Percentiles rank a stretch among this genome's conserved stretches.
phyloP scores from a whole-genome alignment of 208 protist species.

The Crithidia sp. region DNA sequence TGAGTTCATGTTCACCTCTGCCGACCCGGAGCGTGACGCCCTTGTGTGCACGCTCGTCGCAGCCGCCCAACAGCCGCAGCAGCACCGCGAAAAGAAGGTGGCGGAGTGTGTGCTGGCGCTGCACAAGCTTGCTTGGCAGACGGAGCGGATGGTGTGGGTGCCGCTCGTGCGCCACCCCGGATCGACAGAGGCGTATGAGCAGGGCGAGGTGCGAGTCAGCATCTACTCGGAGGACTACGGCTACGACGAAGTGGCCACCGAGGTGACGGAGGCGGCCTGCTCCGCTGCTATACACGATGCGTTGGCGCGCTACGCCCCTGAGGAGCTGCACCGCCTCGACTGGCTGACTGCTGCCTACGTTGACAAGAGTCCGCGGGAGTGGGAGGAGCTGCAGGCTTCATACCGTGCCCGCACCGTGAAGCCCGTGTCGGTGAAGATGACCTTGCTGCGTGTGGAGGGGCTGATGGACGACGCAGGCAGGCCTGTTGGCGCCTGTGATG shows the following conservation, averaged over 20 bases:
- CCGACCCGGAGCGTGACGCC: conserved; percentile 60
- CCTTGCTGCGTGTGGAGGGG: conserved; percentile 51
- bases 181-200: conserved; percentile 74
- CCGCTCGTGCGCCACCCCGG: conserved; percentile 73
- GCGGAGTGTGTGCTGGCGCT: conserved; percentile 78
- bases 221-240: conserved; percentile 80
- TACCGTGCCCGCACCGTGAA: conserved; percentile 18
- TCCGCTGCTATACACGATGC: conserved; percentile 56
- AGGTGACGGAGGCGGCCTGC: conserved; percentile 62
- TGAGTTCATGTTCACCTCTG: conserved; percentile 77
- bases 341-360: conserved; percentile 51
- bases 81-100: conserved; percentile 49
- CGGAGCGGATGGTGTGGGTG: conserved; percentile 68
- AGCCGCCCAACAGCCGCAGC: conserved; percentile 14
- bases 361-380: conserved; percentile 18
- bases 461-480: conserved; percentile 50
- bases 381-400: conserved; percentile 23
- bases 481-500: conserved; percentile 45
- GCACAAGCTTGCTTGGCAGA: conserved; percentile 55
- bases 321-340: conserved; percentile 82
- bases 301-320: conserved; percentile 57
- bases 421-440: conserved; percentile 54
- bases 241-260: conserved; percentile 41
- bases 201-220: conserved; percentile 64
- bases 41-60: conserved; percentile 72